Base-by-base conservation (phyloP, 1,284 basidiomycete species). In the Boletellus deceptivus region DNA sequence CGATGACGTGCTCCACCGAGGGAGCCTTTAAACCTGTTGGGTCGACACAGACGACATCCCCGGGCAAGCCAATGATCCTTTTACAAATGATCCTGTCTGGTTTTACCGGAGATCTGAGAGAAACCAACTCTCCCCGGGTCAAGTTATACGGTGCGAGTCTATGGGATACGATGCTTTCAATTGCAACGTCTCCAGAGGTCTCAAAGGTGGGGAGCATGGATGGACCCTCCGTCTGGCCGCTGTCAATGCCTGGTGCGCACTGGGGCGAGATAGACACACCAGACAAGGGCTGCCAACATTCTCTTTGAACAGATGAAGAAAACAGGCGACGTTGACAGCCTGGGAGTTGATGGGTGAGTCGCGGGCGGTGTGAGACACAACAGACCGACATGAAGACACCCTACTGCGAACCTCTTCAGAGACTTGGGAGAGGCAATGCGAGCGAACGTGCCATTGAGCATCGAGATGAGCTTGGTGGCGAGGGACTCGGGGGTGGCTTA, bases 11-110 rank as follows among this genome's bases (percentile, higher is more conserved):
- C 63, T 86, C 86, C 37, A 72, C 78, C 11, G 79, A 81, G 20
- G 79, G 79, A 18, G 82, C 79, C 56, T 72, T 70, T 53, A 71
- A 58, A n/a, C 84, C 83, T 4, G 83, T 86, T 40, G 77, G 95
- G 76, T 98, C 93, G 25, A 96, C 84, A 56, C 92, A 93, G 22
- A 98, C 69, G 18, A 88, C 73, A 68, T 99, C 96, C 2, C 96
- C 96, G 18, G 92, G 88, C 17, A 99, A 71, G 0, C 93, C 96
- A 18, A 98, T 76, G 14, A 99, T 76, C 37, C 96, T 84, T 73
- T 99, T 99, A 72, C 93, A 96, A 20, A 98, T 82, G 22, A 84
- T 75, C 41, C 81, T 78, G 1, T 71, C 70, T 0, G 89, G 89
- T 57, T 88, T 78, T 40, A 84, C 69, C 5, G 94, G 94, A 2